Base-by-base conservation (phyloP, 2,329 filamentous ascomycete species). In the Metarhizium brunneum region DNA sequence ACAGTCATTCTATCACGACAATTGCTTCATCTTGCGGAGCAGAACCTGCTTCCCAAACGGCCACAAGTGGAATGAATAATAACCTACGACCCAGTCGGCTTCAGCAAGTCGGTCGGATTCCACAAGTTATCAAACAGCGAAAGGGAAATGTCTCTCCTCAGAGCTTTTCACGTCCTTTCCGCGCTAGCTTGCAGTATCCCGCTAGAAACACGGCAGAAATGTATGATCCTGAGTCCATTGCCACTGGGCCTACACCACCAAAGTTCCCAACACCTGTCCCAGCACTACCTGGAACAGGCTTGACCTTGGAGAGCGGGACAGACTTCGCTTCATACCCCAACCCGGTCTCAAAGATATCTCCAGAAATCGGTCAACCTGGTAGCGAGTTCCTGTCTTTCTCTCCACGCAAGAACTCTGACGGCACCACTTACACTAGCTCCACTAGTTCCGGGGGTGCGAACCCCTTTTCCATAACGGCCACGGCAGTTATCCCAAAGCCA, bases 141-240 rank as follows among this genome's bases (percentile, higher is more conserved):
- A 76, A 84, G 40, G 81, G 87, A 59, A 82, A 82, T 50, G 81
- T 83, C 1, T 86, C 88, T 0, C 82, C 87, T 1, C 86, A 84
- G 66, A 95, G 90, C 36, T 96, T 96, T 68, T 96, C 92, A 3
- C 79, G 90, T 8, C 90, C 92, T 0, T 95, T 96, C 66, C 71
- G 78, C 51, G 68, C 77, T 13, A 84, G 81, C 60, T 59, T 76
- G 47, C 74, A 78, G 56, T 60, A 56, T 54, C 64, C 53, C 54
- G 64, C 49, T 48, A 65, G 53, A 52, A 70, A 11, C 66, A 72
- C 59, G 54, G 73, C 59, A 56, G 68, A 54, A 2, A 54, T 63
- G 7, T 57, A 59, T 20, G 65, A 69, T 18, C 53, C 59, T 0
- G 66, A 75, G 1, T 79, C 71, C 0, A 68, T 81, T 52, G 77